phyloP scores from a whole-genome alignment of 192 early-diverging fungal species.

The Helicostylum pulchrum region DNA sequence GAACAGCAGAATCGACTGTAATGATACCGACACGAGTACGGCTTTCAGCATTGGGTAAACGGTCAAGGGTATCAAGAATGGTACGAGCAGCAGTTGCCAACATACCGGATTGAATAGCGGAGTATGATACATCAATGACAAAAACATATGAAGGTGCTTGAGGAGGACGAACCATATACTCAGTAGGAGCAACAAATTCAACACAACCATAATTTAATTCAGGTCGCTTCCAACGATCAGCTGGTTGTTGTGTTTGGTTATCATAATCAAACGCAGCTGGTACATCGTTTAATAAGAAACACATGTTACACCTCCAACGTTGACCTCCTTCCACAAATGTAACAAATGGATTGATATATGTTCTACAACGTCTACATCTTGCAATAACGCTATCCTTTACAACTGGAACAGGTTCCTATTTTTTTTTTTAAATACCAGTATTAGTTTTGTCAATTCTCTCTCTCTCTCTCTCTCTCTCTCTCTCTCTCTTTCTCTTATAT shows the following conservation, averaged over 20 bases:
- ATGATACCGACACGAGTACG: slow-evolving; percentile 89
- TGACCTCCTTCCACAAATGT: slow-evolving; percentile 94
- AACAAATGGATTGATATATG: slow-evolving; percentile 96
- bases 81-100: slow-evolving; percentile 76
- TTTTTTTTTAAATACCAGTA: not conserved
- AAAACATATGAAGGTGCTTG: slow-evolving; percentile 93
- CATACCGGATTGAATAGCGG: slow-evolving; percentile 84
- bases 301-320: slow-evolving; percentile 96
- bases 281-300: slow-evolving; percentile 87
- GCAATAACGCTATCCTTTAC: slow-evolving; percentile 88
- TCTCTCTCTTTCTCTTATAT: not conserved
- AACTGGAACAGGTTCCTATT: slow-evolving; percentile 74
- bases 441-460: not conserved
- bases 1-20: slow-evolving; percentile 82
- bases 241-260: slow-evolving; percentile 68
- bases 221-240: slow-evolving; percentile 83
- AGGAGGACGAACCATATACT: slow-evolving; percentile 98
- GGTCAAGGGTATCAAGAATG: slow-evolving; percentile 78
- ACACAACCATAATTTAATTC: slow-evolving; percentile 89
- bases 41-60: slow-evolving; percentile 84
- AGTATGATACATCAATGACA: slow-evolving; percentile 90
- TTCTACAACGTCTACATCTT: slow-evolving; percentile 90
- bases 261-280: slow-evolving; percentile 77
- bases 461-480: not conserved
- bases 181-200: slow-evolving; percentile 93